phyloP scores from a whole-genome alignment of 176 grass and related monocot species.

The Oropetium thomaeum region DNA sequence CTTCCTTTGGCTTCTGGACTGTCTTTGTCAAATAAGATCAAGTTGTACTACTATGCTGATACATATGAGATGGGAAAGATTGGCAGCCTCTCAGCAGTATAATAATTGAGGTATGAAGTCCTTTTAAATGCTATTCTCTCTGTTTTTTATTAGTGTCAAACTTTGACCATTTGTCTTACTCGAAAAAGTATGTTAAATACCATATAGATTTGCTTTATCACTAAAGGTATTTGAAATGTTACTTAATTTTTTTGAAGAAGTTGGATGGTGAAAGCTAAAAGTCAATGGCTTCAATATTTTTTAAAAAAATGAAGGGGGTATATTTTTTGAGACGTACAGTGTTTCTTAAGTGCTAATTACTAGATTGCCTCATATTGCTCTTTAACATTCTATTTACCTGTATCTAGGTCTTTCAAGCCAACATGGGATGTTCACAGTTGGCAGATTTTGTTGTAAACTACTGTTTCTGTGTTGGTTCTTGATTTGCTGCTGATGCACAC shows the following conservation, averaged over 20 bases:
- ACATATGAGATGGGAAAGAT: slow-evolving; percentile 92
- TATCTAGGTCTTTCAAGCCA: slow-evolving; percentile 17
- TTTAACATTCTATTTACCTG: slow-evolving; percentile 19
- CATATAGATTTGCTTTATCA: too few relatives aligned
- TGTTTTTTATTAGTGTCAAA: too few relatives aligned
- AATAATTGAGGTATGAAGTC: slow-evolving; percentile 33
- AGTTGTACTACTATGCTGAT: slow-evolving; percentile 90
- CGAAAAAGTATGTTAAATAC: too few relatives aligned
- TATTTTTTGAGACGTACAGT: too few relatives aligned
- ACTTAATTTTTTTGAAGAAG: too few relatives aligned
- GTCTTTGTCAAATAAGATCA: slow-evolving; percentile 86
- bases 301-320: too few relatives aligned
- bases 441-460: slow-evolving; percentile 44
- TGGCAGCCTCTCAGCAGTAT: slow-evolving; percentile 69
- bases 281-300: too few relatives aligned
- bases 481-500: not conserved
- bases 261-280: too few relatives aligned
- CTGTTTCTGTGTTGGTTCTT: not conserved
- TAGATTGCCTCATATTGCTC: not conserved
- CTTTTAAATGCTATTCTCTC: not conserved
- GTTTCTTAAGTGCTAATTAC: not conserved
- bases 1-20: slow-evolving; percentile 76
- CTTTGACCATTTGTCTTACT: too few relatives aligned
- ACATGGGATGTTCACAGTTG: slow-evolving; percentile 17
- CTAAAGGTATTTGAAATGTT: too few relatives aligned